Conservation (phyloP, 208 protist species). For the Strigomonas culicis region DNA sequence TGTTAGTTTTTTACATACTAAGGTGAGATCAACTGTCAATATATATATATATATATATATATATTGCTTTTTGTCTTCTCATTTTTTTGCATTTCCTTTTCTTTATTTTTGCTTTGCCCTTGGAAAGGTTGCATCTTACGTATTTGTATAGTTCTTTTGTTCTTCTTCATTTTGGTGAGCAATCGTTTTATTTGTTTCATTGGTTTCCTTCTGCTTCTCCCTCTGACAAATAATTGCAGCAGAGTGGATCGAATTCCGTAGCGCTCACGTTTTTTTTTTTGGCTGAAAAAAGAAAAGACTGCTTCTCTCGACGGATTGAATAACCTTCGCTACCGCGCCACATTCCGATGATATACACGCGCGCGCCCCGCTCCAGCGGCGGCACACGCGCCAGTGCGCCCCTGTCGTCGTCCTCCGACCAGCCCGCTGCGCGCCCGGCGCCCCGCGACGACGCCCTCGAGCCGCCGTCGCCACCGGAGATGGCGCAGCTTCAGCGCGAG, state of each 20-base stretch:
- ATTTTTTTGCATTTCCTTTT: constrained; percentile 7
- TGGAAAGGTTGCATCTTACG: constrained; percentile 11
- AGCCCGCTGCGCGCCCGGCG: too few relatives aligned
- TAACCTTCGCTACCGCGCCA: neutral
- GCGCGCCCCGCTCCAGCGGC: neutral
- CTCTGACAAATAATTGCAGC: too few relatives aligned
- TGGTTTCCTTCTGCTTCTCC: constrained; percentile 10
- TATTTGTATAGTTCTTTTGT: constrained; percentile 9
- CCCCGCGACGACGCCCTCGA: too few relatives aligned
- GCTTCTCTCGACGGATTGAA: neutral
- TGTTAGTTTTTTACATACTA: neutral
- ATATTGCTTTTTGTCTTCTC: neutral
- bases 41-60: neutral
- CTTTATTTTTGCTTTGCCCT: constrained; percentile 13
- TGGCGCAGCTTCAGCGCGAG: neutral
- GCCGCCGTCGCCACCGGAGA: too few relatives aligned
- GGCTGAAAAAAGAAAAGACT: too few relatives aligned
- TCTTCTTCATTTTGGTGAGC: neutral
- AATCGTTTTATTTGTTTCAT: constrained; percentile 6
- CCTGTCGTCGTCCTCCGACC: too few relatives aligned
- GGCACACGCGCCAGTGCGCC: too few relatives aligned
- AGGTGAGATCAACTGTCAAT: too few relatives aligned
- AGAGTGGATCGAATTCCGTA: too few relatives aligned
- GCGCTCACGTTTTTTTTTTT: constrained; percentile 12
- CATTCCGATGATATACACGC: neutral